Base-by-base conservation (phyloP, 495 filamentous ascomycete genomes). In the Astrothelium macrocarpum region DNA sequence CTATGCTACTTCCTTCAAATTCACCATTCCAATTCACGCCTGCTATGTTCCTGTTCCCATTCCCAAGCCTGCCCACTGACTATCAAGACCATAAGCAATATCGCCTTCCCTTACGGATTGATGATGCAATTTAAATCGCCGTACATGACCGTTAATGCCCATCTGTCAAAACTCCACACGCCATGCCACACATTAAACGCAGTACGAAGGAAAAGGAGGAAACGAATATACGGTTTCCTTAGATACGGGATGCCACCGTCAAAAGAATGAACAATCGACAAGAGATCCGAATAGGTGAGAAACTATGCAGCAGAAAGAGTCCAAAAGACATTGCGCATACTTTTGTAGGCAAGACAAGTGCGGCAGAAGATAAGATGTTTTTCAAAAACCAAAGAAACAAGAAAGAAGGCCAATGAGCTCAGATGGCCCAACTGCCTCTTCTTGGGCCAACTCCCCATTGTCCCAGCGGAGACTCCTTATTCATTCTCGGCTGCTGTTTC, bases 381-480 rank as follows among this genome's bases (percentile, higher is more conserved):
- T 49, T 14, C 43, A 20, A 18, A 14, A 18, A 49, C n/a, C 43
- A 3, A 5, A 49, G n/a, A 20, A 14, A 18, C 36, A 7, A 49
- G 18, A 49, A 3, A 3, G 43, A 49, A 49, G 3, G 18, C 43
- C 3, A 56, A 16, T 25, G 20, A 56, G 9, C 12, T n/a, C 67
- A 94, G 66, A 88, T 77, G n/a, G 87, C 90, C 90, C 90, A 95
- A 71, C 89, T 93, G 58, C 90, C 90, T 71, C 84, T 82, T 63
- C 90, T 76, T 61, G 86, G 89, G 56, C 81, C 77, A 28, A 89
- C 82, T 10, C 90, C 90, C 86, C 87, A 90, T 11, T 82, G 82
- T 53, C 82, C 80, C 23, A 81, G 78, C 4, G 70, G 70, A 25
- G 79, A 80, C 60, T 76, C 81, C 62, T 83, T 77, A 10, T 73